Evolutionary conservation across 2,329 filamentous ascomycete species (phyloP), one percentile per base, ranked within the genome.

Genomic region (Aureobasidium sp.): DNA sequence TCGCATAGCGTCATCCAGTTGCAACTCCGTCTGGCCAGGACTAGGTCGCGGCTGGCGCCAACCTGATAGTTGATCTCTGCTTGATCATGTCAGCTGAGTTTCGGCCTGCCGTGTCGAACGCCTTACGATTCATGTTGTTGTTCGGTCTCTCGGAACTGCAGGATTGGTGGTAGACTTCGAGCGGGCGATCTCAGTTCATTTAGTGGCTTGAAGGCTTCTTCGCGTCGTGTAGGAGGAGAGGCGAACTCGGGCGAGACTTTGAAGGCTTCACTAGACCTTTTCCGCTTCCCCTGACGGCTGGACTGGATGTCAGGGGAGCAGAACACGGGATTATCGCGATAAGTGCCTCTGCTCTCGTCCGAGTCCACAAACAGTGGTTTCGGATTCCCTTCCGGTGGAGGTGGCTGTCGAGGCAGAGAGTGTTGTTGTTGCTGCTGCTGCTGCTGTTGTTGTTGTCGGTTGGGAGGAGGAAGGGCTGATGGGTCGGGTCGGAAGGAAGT

Each of bases 401-500:
- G 38, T 19, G 42, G 27, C 27, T 45, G 53, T 45, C 42, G 33
- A 37, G 53, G 27, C 4, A 37, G 21, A 25, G 21, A 19, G 9
- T 49, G 55, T 23, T 40, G 55, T 35, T 58, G 55, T 23, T 33
- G 43, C 17, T 40, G 55, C 25, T 58, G 55, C 17, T 33, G 55
- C n/a, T n/a, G n/a, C n/a, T 47, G 43, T 23, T 40, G 55, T 35
- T 58, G 55, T 23, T 33, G 55, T 31, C 29, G 47, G 27, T 17
- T 31, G 9, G 31, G 21, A 21, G 45, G n/a, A 27, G 33, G 33
- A 27, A 43, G 27, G 29, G 50, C 50, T n/a, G 31, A 33, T 15
- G 45, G 47, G 10, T 55, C 58, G 46, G 47, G 49, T 31, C 40
- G 49, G 19, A 55, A 47, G 17, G 58, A 60, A 9, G 47, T 53